phyloP scores from a whole-genome alignment of 768 basidiomycete species.

The Crucibulum laeve region DNA sequence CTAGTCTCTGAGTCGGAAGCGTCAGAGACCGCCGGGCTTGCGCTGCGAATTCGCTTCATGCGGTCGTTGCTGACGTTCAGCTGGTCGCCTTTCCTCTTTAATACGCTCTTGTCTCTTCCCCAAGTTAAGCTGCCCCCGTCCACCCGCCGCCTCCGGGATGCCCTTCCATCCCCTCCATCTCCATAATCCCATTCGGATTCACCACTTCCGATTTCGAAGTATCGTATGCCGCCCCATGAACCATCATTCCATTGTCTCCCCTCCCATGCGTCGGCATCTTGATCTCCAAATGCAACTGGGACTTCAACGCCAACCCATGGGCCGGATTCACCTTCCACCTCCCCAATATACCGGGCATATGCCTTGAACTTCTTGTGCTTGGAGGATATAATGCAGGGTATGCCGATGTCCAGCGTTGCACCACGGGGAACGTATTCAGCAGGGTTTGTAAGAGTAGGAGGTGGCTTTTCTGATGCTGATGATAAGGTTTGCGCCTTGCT shows the following conservation, averaged over 20 bases:
- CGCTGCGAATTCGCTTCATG: conserved; percentile 68
- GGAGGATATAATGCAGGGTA: conserved; percentile 85
- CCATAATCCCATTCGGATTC: conserved; percentile 65
- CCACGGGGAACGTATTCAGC: conserved; percentile 39
- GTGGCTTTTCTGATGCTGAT: neutral
- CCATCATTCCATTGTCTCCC: conserved; percentile 89
- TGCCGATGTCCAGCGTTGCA: conserved; percentile 78
- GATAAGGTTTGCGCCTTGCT: neutral
- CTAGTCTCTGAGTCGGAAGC: conserved; percentile 51
- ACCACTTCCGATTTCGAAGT: conserved; percentile 69
- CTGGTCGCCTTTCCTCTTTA: conserved; percentile 40
- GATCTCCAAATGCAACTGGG: conserved; percentile 46
- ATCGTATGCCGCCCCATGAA: conserved; percentile 73
- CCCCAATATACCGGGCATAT: conserved; percentile 84
- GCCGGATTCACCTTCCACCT: conserved; percentile 75
- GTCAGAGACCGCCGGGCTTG: conserved; percentile 61
- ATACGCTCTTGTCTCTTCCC: conserved; percentile 21
- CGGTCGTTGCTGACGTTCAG: conserved; percentile 50
- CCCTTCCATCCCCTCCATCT: conserved; percentile 37
- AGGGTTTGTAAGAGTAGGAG: neutral
- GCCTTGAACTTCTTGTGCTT: conserved; percentile 83
- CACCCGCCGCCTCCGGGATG: conserved; percentile 38
- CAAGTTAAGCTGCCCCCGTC: conserved; percentile 28
- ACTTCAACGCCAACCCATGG: conserved; percentile 93
- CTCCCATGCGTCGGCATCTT: conserved; percentile 24